Evolutionary conservation across 257 asterid genomes (phyloP), one percentile per base, ranked within the genome.

Genomic region (Orobanche coerulescens): DNA sequence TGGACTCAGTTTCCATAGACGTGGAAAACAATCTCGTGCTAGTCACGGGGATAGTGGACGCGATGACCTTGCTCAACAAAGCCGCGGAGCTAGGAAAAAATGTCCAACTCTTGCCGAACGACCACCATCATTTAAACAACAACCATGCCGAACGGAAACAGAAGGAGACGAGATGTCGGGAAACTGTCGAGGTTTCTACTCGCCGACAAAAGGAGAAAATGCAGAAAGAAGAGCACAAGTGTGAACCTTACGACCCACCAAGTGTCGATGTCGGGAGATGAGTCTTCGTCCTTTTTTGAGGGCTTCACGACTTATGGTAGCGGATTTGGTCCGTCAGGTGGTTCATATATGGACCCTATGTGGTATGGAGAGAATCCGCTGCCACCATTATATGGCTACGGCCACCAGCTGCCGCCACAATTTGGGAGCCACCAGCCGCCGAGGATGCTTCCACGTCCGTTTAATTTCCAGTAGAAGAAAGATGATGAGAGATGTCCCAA

Each of bases 211-310:
- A 60, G 26, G 54, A 59, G 22, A 31, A 13, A 11, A 13, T 5
- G 9, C 2, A 36, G 4, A 54, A 46, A 61, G 46, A 73, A 37
- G 67, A 53, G 34, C 79, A 77, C 55, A 73, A 24, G 44, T 48
- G 71, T 8, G 77, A 77, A 67, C 16, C 72, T 4, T 63, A 70
- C n/a, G 68, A 13, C 1, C 65, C 48, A 4, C 61, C 72, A 6
- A n/a, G 1, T 9, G 4, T 53, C 14, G 47, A 70, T 74, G 22
- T 67, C 73, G 2, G 52, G 46, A 5, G 75, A 67, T 15, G 55
- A 19, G 15, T 22, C 24, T 40, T 15, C 53, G 4, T 36, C 42
- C 10, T 40, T 49, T 48, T 66, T 66, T 19, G 67, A 71, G 3
- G 55, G 54, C 18, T 10, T 19, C 1, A 60, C 59, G 2, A 37